These are phyloP conservation scores for Lentinula aciculospora DNA, from an alignment of 768 basidiomycete species.

Conservation along the genomic window DNA sequence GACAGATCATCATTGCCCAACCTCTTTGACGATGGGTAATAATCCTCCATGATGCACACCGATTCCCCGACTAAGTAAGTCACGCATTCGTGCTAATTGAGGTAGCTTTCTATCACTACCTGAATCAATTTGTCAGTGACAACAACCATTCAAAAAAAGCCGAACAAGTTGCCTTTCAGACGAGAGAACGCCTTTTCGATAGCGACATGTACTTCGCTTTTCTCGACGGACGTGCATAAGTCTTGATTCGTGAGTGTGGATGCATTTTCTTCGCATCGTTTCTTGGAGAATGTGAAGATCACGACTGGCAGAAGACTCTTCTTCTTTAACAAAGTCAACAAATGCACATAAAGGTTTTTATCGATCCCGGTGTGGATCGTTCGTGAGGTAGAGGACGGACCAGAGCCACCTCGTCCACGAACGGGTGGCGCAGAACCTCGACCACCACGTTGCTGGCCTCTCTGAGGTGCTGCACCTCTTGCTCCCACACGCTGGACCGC, in stretches of 20 bases:
- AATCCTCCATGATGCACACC: constrained; percentile 98
- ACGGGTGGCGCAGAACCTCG: constrained; percentile 26
- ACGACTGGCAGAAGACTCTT: constrained; percentile 87
- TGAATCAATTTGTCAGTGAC: constrained; percentile 23
- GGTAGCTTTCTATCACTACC: constrained; percentile 90
- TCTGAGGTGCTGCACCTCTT: constrained; percentile 55
- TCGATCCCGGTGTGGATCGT: constrained; percentile 68
- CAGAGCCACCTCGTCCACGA: constrained; percentile 28
- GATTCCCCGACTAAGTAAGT: constrained; percentile 86
- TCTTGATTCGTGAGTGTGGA: constrained; percentile 83
- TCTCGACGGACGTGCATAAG: constrained; percentile 84
- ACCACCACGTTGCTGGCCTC: constrained; percentile 53
- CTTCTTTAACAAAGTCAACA: constrained; percentile 83
- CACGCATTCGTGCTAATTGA: constrained; percentile 87
- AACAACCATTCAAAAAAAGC: constrained; percentile 4
- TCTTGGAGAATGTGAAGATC: constrained; percentile 96
- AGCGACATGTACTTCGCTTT: constrained; percentile 93
- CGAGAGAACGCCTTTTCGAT: constrained; percentile 89
- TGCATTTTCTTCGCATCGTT: constrained; percentile 95
- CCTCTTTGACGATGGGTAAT: constrained; percentile 95
- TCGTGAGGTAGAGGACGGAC: constrained; percentile 27
- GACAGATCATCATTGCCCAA: constrained; percentile 23
- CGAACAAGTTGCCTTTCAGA: constrained; percentile 64
- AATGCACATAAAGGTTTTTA: constrained; percentile 90
- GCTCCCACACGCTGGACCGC: constrained; percentile 84